Evolutionary conservation across 2,329 filamentous ascomycete genomes (phyloP).

Genomic region (Chrysoporthe austroafricana): DNA sequence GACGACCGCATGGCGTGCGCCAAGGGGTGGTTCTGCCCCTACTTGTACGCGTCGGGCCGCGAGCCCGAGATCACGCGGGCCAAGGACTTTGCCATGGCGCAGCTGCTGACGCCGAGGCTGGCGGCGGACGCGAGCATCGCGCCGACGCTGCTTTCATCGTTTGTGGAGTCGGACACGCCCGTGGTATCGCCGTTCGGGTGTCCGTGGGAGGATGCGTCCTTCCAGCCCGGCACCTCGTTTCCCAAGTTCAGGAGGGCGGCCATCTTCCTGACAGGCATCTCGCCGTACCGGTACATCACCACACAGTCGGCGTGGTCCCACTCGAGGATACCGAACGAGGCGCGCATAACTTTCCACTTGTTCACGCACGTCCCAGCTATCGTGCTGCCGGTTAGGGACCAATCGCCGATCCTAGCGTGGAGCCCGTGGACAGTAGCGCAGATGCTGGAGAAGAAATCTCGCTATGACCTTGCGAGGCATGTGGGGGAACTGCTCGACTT

Average conservation of each 20-base stretch:
- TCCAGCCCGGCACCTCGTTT: slow-evolving; percentile 16
- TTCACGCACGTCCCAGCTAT: slow-evolving; percentile 32
- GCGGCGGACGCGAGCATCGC: slow-evolving; percentile 30
- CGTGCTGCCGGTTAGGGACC: slow-evolving; percentile 28
- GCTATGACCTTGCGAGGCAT: slow-evolving; percentile 23
- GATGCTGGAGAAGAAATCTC: slow-evolving; percentile 26
- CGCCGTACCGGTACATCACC: slow-evolving; percentile 29
- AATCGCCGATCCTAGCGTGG: slow-evolving; percentile 30
- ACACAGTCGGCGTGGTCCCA: slow-evolving; percentile 31
- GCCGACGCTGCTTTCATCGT: slow-evolving; percentile 28
- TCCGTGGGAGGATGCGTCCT: slow-evolving; percentile 22
- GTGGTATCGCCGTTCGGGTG: slow-evolving; percentile 27
- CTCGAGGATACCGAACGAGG: slow-evolving; percentile 30
- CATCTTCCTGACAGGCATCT: slow-evolving; percentile 30
- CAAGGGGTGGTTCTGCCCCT: slow-evolving; percentile 33
- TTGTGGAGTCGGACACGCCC: slow-evolving; percentile 28
- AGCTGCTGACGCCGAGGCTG: slow-evolving; percentile 28
- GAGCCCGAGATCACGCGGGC: slow-evolving; percentile 28
- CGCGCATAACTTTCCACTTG: slow-evolving; percentile 29
- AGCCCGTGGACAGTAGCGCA: slow-evolving; percentile 31
- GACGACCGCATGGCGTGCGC: slow-evolving; percentile 28
- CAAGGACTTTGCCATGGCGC: slow-evolving; percentile 31
- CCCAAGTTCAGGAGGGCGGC: slow-evolving; percentile 29
- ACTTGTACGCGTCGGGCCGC: slow-evolving; percentile 29
- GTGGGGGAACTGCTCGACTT: slow-evolving; percentile 27